phyloP scores from a whole-genome alignment of 2,329 filamentous ascomycete species.

The Pseudocercospora cruenta region DNA sequence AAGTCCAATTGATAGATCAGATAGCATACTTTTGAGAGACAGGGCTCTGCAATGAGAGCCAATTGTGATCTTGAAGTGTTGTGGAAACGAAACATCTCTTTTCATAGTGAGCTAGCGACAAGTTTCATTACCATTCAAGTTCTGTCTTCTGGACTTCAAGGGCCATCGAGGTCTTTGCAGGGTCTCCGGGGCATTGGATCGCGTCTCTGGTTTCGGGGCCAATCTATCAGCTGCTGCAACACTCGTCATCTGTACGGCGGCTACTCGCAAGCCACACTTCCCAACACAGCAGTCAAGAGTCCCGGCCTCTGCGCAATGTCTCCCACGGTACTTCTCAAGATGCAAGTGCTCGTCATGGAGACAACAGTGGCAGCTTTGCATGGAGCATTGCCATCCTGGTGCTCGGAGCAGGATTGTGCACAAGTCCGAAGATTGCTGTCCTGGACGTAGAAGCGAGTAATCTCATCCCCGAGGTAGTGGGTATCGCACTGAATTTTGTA shows the following conservation, averaged over 20 bases:
- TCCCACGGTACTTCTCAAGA: constrained; percentile 1
- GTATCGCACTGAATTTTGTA: constrained; percentile 10
- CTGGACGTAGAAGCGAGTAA: constrained; percentile 1
- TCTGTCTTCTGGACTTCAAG: too few relatives aligned
- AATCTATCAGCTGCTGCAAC: neutral
- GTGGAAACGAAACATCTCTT: too few relatives aligned
- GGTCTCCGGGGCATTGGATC: too few relatives aligned
- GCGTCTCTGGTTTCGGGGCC: too few relatives aligned
- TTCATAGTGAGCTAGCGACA: too few relatives aligned
- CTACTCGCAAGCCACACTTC: neutral
- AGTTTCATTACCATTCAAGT: neutral
- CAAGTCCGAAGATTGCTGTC: constrained; percentile 5
- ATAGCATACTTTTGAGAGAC: too few relatives aligned
- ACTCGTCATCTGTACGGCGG: neutral
- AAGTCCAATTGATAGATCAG: neutral
- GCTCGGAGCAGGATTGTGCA: neutral
- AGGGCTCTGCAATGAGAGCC: too few relatives aligned
- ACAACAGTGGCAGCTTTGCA: constrained; percentile 1
- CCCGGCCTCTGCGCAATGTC: constrained; percentile 9
- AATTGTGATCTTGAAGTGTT: too few relatives aligned
- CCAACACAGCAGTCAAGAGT: constrained; percentile 5
- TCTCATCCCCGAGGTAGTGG: constrained; percentile 15
- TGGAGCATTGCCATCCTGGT: neutral
- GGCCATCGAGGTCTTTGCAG: too few relatives aligned
- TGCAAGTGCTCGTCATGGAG: constrained; percentile 4